Percentiles rank a stretch among this genome's conserved stretches.
Conservation (phyloP, 2,329 filamentous ascomycete genomes). For the Pseudogymnoascus sp. region DNA sequence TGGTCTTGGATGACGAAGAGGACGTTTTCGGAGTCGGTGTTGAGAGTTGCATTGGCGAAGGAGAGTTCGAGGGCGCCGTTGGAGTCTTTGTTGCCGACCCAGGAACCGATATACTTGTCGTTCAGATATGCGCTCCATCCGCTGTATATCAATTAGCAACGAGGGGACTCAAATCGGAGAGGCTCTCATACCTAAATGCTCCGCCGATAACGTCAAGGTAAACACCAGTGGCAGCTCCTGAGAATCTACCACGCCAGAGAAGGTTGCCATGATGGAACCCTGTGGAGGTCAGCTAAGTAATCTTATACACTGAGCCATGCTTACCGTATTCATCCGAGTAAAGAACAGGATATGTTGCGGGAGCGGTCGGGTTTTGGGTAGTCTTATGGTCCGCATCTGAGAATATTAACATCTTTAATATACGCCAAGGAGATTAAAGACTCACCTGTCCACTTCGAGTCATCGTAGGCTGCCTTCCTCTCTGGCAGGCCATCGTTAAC, state of each 20-base stretch:
- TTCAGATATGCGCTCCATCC: slow-evolving; percentile 40
- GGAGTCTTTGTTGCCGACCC: slow-evolving; percentile 41
- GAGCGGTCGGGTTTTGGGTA: slow-evolving; percentile 36
- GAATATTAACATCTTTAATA: slow-evolving; percentile 15
- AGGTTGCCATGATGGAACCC: slow-evolving; percentile 40
- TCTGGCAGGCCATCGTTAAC: slow-evolving; percentile 41
- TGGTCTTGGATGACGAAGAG: slow-evolving; percentile 55
- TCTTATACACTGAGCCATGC: not conserved
- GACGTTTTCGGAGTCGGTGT: slow-evolving; percentile 37
- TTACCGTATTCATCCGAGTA: slow-evolving; percentile 40
- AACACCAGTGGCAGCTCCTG: slow-evolving; percentile 27
- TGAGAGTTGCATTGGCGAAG: slow-evolving; percentile 45
- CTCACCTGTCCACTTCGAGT: slow-evolving; percentile 35
- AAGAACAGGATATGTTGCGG: slow-evolving; percentile 39
- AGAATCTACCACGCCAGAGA: slow-evolving; percentile 40
- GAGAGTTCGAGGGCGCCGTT: slow-evolving; percentile 39
- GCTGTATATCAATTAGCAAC: slow-evolving; percentile 13
- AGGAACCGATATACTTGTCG: slow-evolving; percentile 49
- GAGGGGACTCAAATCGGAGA: not conserved
- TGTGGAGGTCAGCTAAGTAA: not conserved
- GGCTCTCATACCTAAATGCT: slow-evolving; percentile 14
- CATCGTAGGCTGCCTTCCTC: slow-evolving; percentile 35
- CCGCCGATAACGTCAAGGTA: slow-evolving; percentile 23
- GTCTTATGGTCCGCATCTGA: slow-evolving; percentile 36
- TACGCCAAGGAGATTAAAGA: not conserved